These are phyloP conservation scores for Schwanniomyces pseudopolymorphus DNA, from an alignment of 805 yeast genomes.

Conservation along the genomic window DNA sequence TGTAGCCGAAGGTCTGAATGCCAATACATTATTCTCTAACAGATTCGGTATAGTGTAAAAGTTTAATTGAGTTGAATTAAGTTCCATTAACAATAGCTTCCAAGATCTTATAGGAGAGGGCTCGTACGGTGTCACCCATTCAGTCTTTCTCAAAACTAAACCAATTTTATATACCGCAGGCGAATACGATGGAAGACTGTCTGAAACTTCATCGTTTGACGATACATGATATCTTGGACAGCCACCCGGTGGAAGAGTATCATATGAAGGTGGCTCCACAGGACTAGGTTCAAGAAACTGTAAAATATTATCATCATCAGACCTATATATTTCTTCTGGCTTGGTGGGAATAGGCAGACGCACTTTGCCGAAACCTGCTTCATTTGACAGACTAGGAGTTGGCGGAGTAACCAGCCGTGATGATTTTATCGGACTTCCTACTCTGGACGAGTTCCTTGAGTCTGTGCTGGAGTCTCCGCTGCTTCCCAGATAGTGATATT, in stretches of 20 bases:
- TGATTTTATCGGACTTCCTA: constrained; percentile 5
- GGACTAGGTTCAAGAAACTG: constrained; percentile 38
- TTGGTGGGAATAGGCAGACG: neutral
- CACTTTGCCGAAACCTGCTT: neutral
- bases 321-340: neutral
- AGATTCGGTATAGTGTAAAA: constrained; percentile 48
- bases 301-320: constrained; percentile 23
- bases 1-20: constrained; percentile 13
- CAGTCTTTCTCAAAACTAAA: constrained; percentile 61
- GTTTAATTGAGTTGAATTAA: constrained; percentile 85
- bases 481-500: neutral
- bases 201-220: constrained; percentile 20
- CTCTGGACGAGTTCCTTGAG: constrained; percentile 5
- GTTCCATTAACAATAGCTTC: constrained; percentile 65
- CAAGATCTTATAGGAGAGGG: constrained; percentile 66
- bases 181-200: constrained; percentile 58
- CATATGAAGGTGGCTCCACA: constrained; percentile 37
- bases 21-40: constrained; percentile 26
- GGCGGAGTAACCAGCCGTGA: constrained; percentile 5
- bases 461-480: neutral
- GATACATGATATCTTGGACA: constrained; percentile 39
- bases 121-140: constrained; percentile 78
- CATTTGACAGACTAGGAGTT: constrained; percentile 2
- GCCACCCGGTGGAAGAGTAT: constrained; percentile 43
- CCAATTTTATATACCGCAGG: constrained; percentile 67